A percentile compares a stretch with the other conserved stretches of the same genome.
phyloP scores from a whole-genome alignment of 352 stramenopile species.

The Pythium catenulatum region DNA sequence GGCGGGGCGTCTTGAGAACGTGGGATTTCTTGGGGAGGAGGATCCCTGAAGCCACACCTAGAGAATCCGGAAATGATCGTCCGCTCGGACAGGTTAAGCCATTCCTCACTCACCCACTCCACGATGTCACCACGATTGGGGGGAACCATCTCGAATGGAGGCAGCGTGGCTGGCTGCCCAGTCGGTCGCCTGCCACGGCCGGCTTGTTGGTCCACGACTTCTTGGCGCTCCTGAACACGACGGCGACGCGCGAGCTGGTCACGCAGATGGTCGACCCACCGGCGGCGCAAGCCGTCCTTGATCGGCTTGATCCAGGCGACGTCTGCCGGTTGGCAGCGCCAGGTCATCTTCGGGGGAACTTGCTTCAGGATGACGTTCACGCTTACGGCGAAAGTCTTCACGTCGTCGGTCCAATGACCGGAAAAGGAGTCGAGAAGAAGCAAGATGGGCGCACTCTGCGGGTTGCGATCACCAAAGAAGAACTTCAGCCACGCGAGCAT shows the following conservation, averaged over 20 bases:
- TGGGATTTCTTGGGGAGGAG: no score
- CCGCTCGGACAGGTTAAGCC: no score
- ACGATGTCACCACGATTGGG: no score
- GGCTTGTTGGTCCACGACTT: no score
- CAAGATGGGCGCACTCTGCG: constrained; percentile 40
- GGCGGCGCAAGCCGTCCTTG: constrained; percentile 26
- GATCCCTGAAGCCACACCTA: no score
- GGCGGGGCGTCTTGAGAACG: no score
- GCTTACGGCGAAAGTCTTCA: background rate
- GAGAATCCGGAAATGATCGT: no score
- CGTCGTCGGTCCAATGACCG: constrained; percentile 55
- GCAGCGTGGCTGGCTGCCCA: no score
- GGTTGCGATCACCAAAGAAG: constrained; percentile 49
- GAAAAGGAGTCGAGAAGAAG: constrained; percentile 61
- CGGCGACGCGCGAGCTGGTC: constrained; percentile 4
- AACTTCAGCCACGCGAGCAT: constrained; percentile 54
- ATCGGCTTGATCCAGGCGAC: constrained; percentile 53
- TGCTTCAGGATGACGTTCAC: constrained; percentile 1
- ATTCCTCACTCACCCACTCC: no score
- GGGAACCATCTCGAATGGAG: no score
- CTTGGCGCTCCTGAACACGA: no score
- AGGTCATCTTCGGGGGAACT: constrained; percentile 44
- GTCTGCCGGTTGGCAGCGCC: constrained; percentile 51
- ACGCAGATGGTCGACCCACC: constrained; percentile 26
- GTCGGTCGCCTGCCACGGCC: no score